phyloP scores from a whole-genome alignment of 1,284 basidiomycete species.

The Microbotryum lychnidis-dioicae region DNA sequence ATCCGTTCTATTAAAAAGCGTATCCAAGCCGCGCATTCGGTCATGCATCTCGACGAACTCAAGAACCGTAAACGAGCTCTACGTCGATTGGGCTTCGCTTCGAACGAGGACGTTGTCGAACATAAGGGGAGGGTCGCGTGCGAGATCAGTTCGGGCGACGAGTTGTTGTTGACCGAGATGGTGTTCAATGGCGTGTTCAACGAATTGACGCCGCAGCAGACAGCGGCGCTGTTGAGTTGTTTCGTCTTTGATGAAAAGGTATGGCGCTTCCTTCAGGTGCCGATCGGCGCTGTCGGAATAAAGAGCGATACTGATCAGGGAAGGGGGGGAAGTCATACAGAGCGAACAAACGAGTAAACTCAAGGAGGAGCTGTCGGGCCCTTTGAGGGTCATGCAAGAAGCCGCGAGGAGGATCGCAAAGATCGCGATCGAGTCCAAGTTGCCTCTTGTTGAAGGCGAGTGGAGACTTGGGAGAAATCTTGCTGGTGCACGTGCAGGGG shows the following conservation, averaged over 20 bases:
- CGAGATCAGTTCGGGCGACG: conserved; percentile 96
- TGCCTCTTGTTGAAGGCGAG: conserved; percentile 66
- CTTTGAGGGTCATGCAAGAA: conserved; percentile 90
- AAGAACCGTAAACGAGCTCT: conserved; percentile 92
- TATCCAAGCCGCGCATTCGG: conserved; percentile 81
- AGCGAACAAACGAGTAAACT: conserved; percentile 79
- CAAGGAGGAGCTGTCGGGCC: conserved; percentile 85
- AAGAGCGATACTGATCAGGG: not conserved
- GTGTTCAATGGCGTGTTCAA: conserved; percentile 98
- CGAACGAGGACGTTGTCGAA: conserved; percentile 82
- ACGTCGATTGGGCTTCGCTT: conserved; percentile 83
- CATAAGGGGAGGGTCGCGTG: conserved; percentile 98
- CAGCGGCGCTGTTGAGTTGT: conserved; percentile 83
- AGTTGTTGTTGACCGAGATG: conserved; percentile 89
- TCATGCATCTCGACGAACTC: conserved; percentile 93
- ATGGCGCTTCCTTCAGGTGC: not conserved
- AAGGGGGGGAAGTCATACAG: conserved; percentile 43
- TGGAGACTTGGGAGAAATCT: too few relatives aligned
- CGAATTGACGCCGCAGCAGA: conserved; percentile 77
- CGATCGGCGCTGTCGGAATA: not conserved
- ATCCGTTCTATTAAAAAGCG: conserved; percentile 72
- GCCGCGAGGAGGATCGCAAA: conserved; percentile 89
- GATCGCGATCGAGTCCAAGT: conserved; percentile 85
- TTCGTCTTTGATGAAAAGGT: conserved; percentile 98
- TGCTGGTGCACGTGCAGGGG: too few relatives aligned